Evolutionary conservation across 2,329 filamentous ascomycete species (phyloP), one percentile per base, ranked within the genome.

Genomic region (Mollisiaceae sp.): DNA sequence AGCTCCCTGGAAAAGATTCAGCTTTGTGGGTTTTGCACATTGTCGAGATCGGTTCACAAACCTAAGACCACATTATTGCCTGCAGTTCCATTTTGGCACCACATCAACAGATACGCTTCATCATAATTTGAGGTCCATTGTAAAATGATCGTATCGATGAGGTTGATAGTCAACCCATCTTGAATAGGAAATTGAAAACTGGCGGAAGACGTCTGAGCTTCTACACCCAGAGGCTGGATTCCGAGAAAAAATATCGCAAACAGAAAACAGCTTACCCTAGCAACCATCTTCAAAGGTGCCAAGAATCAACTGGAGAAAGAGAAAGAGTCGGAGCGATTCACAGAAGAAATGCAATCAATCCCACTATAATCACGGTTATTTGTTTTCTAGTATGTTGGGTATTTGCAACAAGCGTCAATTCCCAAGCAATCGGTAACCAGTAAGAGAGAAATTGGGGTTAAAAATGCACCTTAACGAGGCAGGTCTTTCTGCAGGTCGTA

Each of bases 101-200:
- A 67, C 67, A 69, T 67, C 58, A 61, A 59, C 43, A 69, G 59
- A 52, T 62, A 41, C 20, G 67, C 56, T 1, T 50, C 24, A 18
- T 60, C 9, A 65, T 58, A 50, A 27, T 41, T 63, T 9, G 67
- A 69, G 3, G 35, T 64, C 67, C 67, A 69, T 59, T 67, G 62
- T 59, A 67, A 5, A 18, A 65, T 43, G 12, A 67, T 55, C 32
- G 66, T 67, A 54, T 69, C 67, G n/a, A 64, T 45, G 8, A 52
- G 41, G 38, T 69, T 69, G 39, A 64, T 60, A 18, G 38, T 60
- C 35, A 69, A 38, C 20, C 59, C 58, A 20, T 59, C 59, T n/a
- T 57, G 58, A n/a, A 55, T 35, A 35, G 63, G 65, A 22, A 62
- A 67, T 62, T 64, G 59, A 61, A 63, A 69, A 36, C 8, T 63